These are phyloP conservation scores for Capronia epimyces DNA, from an alignment of 2,329 filamentous ascomycete species.

Conservation along the genomic window DNA sequence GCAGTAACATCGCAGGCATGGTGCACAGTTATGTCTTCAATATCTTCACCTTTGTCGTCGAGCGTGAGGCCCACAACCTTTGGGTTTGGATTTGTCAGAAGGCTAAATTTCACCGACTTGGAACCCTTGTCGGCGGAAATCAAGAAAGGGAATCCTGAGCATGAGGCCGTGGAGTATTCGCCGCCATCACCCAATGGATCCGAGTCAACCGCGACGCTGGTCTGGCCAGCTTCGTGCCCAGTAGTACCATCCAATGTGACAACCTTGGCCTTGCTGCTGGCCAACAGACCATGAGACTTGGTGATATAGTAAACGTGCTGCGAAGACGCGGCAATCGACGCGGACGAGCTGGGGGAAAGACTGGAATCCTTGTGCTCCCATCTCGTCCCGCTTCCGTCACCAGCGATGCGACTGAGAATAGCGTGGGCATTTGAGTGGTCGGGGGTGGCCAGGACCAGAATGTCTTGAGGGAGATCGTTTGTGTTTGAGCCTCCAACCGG, in stretches of 20 bases:
- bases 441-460: slow-evolving; percentile 55
- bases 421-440: slow-evolving; percentile 60
- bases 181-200: slow-evolving; percentile 51
- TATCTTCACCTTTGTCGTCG: slow-evolving; percentile 37
- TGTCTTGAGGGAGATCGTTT: slow-evolving; percentile 56
- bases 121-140: slow-evolving; percentile 42
- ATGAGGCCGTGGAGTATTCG: slow-evolving; percentile 27
- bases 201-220: slow-evolving; percentile 65
- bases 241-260: slow-evolving; percentile 66
- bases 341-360: slow-evolving; percentile 61
- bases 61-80: slow-evolving; percentile 37
- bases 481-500: slow-evolving; percentile 44
- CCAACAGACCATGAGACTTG: slow-evolving; percentile 60
- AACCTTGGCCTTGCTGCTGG: slow-evolving; percentile 71
- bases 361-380: slow-evolving; percentile 71
- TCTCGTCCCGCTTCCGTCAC: slow-evolving; percentile 63
- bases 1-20: slow-evolving; percentile 67
- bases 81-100: slow-evolving; percentile 42
- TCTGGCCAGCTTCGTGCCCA: slow-evolving; percentile 66
- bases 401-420: slow-evolving; percentile 56
- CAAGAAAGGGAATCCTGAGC: slow-evolving; percentile 40
- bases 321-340: slow-evolving; percentile 67
- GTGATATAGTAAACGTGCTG: slow-evolving; percentile 70
- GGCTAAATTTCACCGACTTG: slow-evolving; percentile 43
- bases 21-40: slow-evolving; percentile 61